Percentiles rank a stretch among this genome's conserved stretches.
Conservation (phyloP, 768 basidiomycete genomes). For the Imleria badia region DNA sequence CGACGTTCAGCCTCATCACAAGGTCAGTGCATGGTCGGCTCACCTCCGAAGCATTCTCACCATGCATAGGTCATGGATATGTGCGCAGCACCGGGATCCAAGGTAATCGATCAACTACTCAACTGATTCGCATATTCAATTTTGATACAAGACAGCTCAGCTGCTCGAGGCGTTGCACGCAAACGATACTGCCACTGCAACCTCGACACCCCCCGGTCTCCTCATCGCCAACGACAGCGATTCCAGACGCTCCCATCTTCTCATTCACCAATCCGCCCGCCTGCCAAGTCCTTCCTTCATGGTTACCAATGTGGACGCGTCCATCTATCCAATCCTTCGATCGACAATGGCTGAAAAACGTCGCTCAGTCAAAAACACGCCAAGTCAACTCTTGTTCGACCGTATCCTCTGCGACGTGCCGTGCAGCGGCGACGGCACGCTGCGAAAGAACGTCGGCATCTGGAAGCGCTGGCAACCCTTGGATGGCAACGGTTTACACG, state of each 20-base stretch:
- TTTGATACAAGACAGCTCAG: constrained; percentile 73
- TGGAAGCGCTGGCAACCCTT: constrained; percentile 91
- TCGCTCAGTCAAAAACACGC: constrained; percentile 37
- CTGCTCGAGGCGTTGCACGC: constrained; percentile 93
- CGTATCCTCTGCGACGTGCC: constrained; percentile 96
- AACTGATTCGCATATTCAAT: background rate
- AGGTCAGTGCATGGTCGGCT: constrained; percentile 39
- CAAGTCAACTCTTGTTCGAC: constrained; percentile 75
- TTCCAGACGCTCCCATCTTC: constrained; percentile 89
- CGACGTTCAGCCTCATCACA: constrained; percentile 91
- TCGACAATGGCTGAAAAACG: constrained; percentile 18
- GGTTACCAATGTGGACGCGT: constrained; percentile 96
- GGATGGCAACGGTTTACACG: constrained; percentile 90
- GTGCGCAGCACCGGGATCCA: constrained; percentile 98
- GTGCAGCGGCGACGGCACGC: constrained; percentile 95
- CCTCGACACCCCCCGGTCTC: constrained; percentile 77
- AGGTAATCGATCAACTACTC: constrained; percentile 44
- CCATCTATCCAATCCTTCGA: constrained; percentile 72
- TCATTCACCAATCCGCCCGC: constrained; percentile 96
- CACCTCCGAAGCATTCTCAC: background rate
- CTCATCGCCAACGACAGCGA: constrained; percentile 96
- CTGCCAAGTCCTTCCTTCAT: constrained; percentile 89
- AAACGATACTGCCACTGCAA: constrained; percentile 59
- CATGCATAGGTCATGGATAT: constrained; percentile 78
- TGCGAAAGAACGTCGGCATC: constrained; percentile 92